A percentile compares a stretch with the other conserved stretches of the same genome.
phyloP scores from a whole-genome alignment of 1,284 basidiomycete species.

The Trichosporon sp. region DNA sequence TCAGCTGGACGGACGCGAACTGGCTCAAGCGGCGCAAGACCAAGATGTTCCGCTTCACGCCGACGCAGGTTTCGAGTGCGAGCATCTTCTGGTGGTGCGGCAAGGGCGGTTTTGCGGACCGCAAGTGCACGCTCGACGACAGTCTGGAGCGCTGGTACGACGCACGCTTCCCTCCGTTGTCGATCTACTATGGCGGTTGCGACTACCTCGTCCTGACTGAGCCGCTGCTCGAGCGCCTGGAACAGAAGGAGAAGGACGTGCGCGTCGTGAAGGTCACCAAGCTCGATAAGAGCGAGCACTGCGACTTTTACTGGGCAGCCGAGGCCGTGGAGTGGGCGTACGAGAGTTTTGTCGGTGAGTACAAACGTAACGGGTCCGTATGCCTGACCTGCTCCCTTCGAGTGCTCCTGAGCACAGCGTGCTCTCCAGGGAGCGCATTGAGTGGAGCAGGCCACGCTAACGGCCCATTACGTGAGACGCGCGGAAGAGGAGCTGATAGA shows the following conservation, averaged over 20 bases:
- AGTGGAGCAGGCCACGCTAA: not conserved
- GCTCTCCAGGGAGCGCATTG: no score
- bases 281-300: slow-evolving; percentile 60
- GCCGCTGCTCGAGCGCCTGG: slow-evolving; percentile 60
- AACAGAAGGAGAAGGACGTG: slow-evolving; percentile 60
- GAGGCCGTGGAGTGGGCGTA: slow-evolving; percentile 66
- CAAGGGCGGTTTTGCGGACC: slow-evolving; percentile 63
- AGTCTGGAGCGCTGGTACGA: slow-evolving; percentile 62
- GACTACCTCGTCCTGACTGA: slow-evolving; percentile 62
- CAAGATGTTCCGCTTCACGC: slow-evolving; percentile 69
- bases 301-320: slow-evolving; percentile 62
- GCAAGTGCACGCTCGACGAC: slow-evolving; percentile 64
- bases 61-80: slow-evolving; percentile 63
- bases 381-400: not conserved
- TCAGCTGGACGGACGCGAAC: slow-evolving; percentile 65
- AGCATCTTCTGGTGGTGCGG: slow-evolving; percentile 66
- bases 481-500: slow-evolving; percentile 17
- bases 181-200: slow-evolving; percentile 62
- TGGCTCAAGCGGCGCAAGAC: slow-evolving; percentile 64
- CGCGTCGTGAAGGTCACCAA: slow-evolving; percentile 61
- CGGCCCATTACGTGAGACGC: not conserved
- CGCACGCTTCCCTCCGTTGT: slow-evolving; percentile 63
- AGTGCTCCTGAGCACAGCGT: not conserved
- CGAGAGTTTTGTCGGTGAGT: slow-evolving; percentile 55
- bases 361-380: not conserved